These are phyloP conservation scores for Zalaria obscura DNA, from an alignment of 2,329 filamentous ascomycete species.

Conservation along the genomic window DNA sequence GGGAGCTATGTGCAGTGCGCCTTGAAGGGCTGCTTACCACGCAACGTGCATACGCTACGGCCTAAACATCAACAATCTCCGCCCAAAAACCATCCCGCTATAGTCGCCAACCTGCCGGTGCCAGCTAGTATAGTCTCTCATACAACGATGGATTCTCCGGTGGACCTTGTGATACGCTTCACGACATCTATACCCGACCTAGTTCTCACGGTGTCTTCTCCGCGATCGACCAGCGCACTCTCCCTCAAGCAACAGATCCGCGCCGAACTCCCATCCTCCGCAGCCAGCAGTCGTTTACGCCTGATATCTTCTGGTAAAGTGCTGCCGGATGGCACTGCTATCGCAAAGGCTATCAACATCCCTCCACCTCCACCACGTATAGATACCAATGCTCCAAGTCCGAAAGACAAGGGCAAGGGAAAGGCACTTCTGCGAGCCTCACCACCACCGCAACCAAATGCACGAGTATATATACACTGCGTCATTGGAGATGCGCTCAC, in stretches of 20 bases:
- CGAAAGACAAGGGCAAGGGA: constrained; percentile 41
- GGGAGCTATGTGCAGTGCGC: too few relatives aligned
- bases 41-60: too few relatives aligned
- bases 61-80: too few relatives aligned
- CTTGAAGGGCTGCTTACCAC: too few relatives aligned
- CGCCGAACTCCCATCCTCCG: constrained; percentile 45
- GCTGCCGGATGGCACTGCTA: constrained; percentile 56
- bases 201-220: constrained; percentile 57
- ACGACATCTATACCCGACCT: constrained; percentile 74
- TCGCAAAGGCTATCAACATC: constrained; percentile 54
- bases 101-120: too few relatives aligned
- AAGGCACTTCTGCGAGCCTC: constrained; percentile 44
- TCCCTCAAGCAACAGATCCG: constrained; percentile 76
- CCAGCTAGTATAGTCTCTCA: too few relatives aligned
- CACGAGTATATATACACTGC: constrained; percentile 79
- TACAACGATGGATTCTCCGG: constrained; percentile 18
- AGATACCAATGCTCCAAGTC: constrained; percentile 13
- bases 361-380: constrained; percentile 39
- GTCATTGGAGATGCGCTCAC: constrained; percentile 67
- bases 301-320: constrained; percentile 85
- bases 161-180: constrained; percentile 83
- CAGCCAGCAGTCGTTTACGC: constrained; percentile 58
- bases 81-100: too few relatives aligned
- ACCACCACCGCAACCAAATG: constrained; percentile 14
- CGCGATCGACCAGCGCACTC: constrained; percentile 56